Evolutionary conservation across 2,329 filamentous ascomycete species (phyloP).

Genomic region (Clonostachys rhizophaga): DNA sequence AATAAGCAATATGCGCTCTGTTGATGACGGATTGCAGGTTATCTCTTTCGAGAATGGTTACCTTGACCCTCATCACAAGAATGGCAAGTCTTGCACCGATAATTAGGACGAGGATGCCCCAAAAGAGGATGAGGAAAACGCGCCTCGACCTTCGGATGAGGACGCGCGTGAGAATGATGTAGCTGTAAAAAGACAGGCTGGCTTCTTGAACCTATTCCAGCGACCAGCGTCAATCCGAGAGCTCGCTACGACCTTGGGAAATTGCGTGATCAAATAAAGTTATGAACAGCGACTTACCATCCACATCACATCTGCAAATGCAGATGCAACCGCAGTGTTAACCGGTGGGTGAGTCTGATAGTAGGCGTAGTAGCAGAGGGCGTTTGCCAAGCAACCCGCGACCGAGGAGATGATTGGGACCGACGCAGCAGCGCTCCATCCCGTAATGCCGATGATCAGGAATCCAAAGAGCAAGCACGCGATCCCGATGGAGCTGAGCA

Average conservation of each 20-base stretch:
- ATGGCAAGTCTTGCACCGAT: conserved; percentile 38
- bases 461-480: conserved; percentile 29
- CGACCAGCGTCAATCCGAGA: not conserved
- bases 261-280: not conserved
- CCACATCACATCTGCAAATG: conserved; percentile 32
- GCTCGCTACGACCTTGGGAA: not conserved
- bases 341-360: conserved; percentile 18
- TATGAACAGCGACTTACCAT: conserved; percentile 18
- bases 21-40: conserved; percentile 8
- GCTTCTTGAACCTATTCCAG: conserved; percentile 32
- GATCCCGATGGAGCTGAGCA: conserved; percentile 37
- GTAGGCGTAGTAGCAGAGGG: conserved; percentile 35
- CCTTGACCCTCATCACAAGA: conserved; percentile 18
- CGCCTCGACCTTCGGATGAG: conserved; percentile 33
- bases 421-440: conserved; percentile 26
- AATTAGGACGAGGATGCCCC: conserved; percentile 50
- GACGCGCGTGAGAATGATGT: conserved; percentile 46
- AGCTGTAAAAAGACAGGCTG: conserved; percentile 41
- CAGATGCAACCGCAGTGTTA: conserved; percentile 24
- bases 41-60: conserved; percentile 9
- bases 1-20: conserved; percentile 30
- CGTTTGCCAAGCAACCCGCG: conserved; percentile 32
- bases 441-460: conserved; percentile 30
- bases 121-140: conserved; percentile 48
- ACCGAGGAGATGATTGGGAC: conserved; percentile 32